phyloP scores from a whole-genome alignment of 495 filamentous ascomycete species.

The Durotheca rogersii region DNA sequence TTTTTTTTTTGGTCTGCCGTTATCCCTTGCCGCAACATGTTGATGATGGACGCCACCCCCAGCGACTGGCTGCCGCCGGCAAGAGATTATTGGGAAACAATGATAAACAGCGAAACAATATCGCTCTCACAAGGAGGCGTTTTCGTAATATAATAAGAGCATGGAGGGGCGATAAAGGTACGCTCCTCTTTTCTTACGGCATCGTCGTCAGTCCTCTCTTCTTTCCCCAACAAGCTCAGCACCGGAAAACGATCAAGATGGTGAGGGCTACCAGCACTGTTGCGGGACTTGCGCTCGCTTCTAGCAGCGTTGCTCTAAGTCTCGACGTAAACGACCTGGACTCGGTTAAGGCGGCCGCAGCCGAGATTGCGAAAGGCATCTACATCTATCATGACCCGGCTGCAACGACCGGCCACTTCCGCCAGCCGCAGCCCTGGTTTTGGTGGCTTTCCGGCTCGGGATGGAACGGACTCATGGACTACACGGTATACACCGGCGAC shows the following conservation, averaged over 20 bases:
- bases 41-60: too few relatives aligned
- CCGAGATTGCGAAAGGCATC: slow-evolving; percentile 47
- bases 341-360: slow-evolving; percentile 44
- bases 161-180: slow-evolving; percentile 2
- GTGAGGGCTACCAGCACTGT: slow-evolving; percentile 20
- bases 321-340: slow-evolving; percentile 23
- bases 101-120: too few relatives aligned
- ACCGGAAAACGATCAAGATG: slow-evolving; percentile 14
- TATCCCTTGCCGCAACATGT: slow-evolving; percentile 20
- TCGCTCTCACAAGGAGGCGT: too few relatives aligned
- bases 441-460: slow-evolving; percentile 81
- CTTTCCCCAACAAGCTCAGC: neutral
- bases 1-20: slow-evolving; percentile 25
- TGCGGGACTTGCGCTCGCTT: slow-evolving; percentile 11
- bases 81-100: too few relatives aligned
- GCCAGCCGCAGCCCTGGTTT: slow-evolving; percentile 72
- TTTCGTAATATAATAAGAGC: too few relatives aligned
- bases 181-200: too few relatives aligned
- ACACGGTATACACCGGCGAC: slow-evolving; percentile 81
- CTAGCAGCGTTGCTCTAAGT: slow-evolving; percentile 12
- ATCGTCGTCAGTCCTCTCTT: too few relatives aligned
- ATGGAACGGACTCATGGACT: slow-evolving; percentile 76
- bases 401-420: slow-evolving; percentile 61
- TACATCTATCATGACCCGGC: slow-evolving; percentile 70
- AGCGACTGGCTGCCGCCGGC: too few relatives aligned